Evolutionary conservation across 768 basidiomycete species (phyloP).

Genomic region (Lentinula sp.): DNA sequence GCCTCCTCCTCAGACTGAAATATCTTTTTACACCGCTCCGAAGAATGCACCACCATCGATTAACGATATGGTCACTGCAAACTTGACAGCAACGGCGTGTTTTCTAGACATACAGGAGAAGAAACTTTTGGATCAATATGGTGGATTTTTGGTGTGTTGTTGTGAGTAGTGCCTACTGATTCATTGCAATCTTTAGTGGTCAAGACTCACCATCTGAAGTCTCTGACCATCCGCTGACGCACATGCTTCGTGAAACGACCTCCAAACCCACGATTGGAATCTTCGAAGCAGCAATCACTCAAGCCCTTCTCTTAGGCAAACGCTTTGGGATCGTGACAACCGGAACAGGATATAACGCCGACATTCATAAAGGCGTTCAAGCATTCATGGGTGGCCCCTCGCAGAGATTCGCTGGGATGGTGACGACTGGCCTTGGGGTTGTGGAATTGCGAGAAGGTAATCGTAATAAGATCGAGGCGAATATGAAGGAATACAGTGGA

Average conservation of each 20-base stretch:
- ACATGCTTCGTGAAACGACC: conserved; percentile 25
- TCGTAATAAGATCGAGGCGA: conserved; percentile 18
- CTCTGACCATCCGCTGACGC: conserved; percentile 29
- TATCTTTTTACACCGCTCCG: conserved; percentile 28
- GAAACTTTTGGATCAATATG: conserved; percentile 20
- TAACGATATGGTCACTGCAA: conserved; percentile 23
- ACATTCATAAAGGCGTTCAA: conserved; percentile 25
- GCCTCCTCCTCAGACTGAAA: conserved; percentile 20
- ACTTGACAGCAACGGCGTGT: conserved; percentile 23
- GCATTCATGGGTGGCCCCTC: conserved; percentile 27
- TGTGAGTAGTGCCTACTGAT: conserved; percentile 18
- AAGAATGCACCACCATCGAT: conserved; percentile 24
- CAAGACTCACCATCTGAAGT: conserved; percentile 12
- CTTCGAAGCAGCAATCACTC: conserved; percentile 27
- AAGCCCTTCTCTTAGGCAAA: conserved; percentile 24
- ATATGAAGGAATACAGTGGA: conserved; percentile 22
- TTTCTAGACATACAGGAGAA: conserved; percentile 20
- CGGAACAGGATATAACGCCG: conserved; percentile 26
- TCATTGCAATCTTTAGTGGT: neutral
- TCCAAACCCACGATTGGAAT: conserved; percentile 28
- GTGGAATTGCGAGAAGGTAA: conserved; percentile 27
- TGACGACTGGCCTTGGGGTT: conserved; percentile 25
- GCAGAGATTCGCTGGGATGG: conserved; percentile 27
- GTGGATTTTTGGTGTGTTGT: conserved; percentile 32
- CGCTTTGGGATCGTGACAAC: conserved; percentile 33